A percentile compares a stretch with the other conserved stretches of the same genome.
phyloP scores from a whole-genome alignment of 2,329 filamentous ascomycete species.

The Nigrospora osmanthi region DNA sequence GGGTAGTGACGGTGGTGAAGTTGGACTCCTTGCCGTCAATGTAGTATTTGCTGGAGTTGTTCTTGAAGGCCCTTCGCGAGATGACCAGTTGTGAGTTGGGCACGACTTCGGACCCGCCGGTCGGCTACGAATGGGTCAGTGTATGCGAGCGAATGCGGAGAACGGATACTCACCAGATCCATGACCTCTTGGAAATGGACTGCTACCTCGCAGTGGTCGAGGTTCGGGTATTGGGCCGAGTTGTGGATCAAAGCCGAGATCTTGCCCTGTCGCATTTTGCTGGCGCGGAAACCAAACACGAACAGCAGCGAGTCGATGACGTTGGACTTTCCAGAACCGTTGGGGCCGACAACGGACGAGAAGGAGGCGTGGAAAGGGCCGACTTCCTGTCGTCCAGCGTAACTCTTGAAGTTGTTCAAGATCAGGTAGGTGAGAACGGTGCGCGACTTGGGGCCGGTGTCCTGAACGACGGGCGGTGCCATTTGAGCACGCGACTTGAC shows the following conservation, averaged over 20 bases:
- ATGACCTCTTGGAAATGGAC: slow-evolving; percentile 95
- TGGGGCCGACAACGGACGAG: slow-evolving; percentile 94
- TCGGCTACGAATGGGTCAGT: slow-evolving; percentile 38
- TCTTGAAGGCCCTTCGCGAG: slow-evolving; percentile 90
- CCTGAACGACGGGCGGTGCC: slow-evolving; percentile 61
- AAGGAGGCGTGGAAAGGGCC: slow-evolving; percentile 96
- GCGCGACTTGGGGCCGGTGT: slow-evolving; percentile 70
- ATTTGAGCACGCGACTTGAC: slow-evolving; percentile 69
- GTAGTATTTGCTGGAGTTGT: slow-evolving; percentile 97
- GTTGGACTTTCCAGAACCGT: slow-evolving; percentile 97
- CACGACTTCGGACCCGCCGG: slow-evolving; percentile 66
- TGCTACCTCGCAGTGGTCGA: slow-evolving; percentile 90
- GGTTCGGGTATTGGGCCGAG: slow-evolving; percentile 75
- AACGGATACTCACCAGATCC: slow-evolving; percentile 52
- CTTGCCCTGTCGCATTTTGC: slow-evolving; percentile 99
- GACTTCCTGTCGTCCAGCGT: slow-evolving; percentile 89
- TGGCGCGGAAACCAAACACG: slow-evolving; percentile 97
- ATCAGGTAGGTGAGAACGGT: slow-evolving; percentile 91
- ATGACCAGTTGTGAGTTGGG: slow-evolving; percentile 81
- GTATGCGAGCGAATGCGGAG: no score
- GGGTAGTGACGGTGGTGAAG: slow-evolving; percentile 82
- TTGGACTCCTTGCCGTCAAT: slow-evolving; percentile 86
- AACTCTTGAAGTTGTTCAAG: slow-evolving; percentile 97
- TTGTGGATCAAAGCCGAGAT: slow-evolving; percentile 97
- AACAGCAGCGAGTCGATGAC: slow-evolving; percentile 97